Evolutionary conservation across 345 rosid genomes (phyloP), one percentile per base, ranked within the genome.

Genomic region (Fremontodendron californicum): DNA sequence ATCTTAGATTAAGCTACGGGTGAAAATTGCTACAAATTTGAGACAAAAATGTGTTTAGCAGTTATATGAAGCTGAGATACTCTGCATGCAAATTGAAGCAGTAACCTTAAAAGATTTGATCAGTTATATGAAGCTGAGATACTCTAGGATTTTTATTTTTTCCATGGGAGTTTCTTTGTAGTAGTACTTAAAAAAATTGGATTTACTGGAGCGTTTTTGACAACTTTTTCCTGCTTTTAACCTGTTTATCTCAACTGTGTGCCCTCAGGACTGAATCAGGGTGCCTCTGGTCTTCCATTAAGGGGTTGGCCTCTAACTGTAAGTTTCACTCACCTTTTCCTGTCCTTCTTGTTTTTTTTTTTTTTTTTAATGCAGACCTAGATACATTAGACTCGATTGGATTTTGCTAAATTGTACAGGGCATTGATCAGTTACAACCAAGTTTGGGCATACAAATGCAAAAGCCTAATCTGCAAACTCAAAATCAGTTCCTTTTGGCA

Each of bases 231-330:
- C 39, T 40, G 13, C 13, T 15, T 69, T 78, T 63, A 7, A 66
- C 23, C 60, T 51, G 40, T 55, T 55, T 68, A 42, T 42, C 27
- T 31, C 54, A 58, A 73, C 9, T 25, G 35, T 75, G 21, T 81
- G 25, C 37, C 33, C 58, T 72, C 77, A 87, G 94, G 94, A 57
- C 31, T 82, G 65, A 87, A 83, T 79, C 94, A 82, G 75, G 87
- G 94, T 61, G 85, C 82, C 57, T 74, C 87, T 42, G 80, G 87
- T 75, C 86, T 90, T 82, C 92, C 94, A 11, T 81, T 88, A 76
- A 90, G 86, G 85, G 92, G 92, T 25, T 90, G 90, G 94, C 94
- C 94, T 78, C 77, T 88, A 71, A 85, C 89, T 63, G 92, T 88
- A 85, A 86, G 92, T 86, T 74, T 12, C 52, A 46, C 49, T 29